phyloP scores from a whole-genome alignment of 352 stramenopile genomes.

The Phytophthora pinifolia region DNA sequence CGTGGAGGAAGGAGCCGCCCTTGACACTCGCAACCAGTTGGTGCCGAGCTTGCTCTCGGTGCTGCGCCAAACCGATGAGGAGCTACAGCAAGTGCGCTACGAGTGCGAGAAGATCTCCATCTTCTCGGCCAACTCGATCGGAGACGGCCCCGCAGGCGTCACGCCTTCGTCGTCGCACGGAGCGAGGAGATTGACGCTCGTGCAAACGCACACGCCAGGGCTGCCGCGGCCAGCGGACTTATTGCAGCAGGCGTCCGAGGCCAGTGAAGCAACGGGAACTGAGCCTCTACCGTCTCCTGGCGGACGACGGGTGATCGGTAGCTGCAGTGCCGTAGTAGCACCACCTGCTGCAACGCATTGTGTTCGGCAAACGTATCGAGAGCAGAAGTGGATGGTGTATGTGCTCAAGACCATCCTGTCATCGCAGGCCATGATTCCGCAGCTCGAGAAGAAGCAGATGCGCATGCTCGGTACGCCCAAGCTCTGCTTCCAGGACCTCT shows the following conservation, averaged over 20 bases:
- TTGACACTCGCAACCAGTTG: slow-evolving; percentile 40
- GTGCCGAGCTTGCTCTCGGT: slow-evolving; percentile 63
- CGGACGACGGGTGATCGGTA: not conserved
- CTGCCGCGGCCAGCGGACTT: not conserved
- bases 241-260: not conserved
- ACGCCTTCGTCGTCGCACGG: slow-evolving; percentile 7
- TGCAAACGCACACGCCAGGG: not conserved
- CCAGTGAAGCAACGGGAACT: not conserved
- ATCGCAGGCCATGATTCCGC: slow-evolving; percentile 58
- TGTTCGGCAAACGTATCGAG: slow-evolving; percentile 54
- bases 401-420: slow-evolving; percentile 70
- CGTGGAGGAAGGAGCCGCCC: slow-evolving; percentile 47
- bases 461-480: slow-evolving; percentile 49
- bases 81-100: slow-evolving; percentile 74
- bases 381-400: slow-evolving; percentile 73
- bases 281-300: not conserved
- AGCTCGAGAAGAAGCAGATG: slow-evolving; percentile 74
- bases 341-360: slow-evolving; percentile 39
- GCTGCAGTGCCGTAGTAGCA: not conserved
- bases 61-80: slow-evolving; percentile 55
- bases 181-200: slow-evolving; percentile 10
- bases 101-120: slow-evolving; percentile 73
- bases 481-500: slow-evolving; percentile 47
- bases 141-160: not conserved
- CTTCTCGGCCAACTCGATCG: slow-evolving; percentile 19